Evolutionary conservation across 1,284 basidiomycete species (phyloP), one percentile per base, ranked within the genome.

Genomic region (Pyrrhoderma noxium): DNA sequence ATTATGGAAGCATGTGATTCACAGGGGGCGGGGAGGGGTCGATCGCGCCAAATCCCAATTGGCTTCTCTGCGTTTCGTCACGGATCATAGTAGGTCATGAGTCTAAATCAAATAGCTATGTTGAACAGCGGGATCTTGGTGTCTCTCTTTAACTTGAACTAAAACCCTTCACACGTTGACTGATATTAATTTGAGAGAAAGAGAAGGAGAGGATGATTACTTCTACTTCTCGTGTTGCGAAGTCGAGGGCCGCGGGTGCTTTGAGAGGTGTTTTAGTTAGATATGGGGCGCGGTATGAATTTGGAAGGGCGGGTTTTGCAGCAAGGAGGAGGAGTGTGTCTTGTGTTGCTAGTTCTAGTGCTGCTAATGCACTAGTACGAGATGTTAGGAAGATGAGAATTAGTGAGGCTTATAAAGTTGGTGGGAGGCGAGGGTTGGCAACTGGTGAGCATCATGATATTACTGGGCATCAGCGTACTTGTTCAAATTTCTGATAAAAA

Each of bases 381-480:
- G 38, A 27, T 9, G 18, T 31, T 27, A 41, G 35, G 38, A 27
- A 18, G 16, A n/a, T 42, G 47, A 49, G 11, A 8, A 2, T 5
- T 49, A 14, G 22, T 18, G n/a, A 5, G 5, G 5, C 27, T 31
- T 31, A 5, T 5, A 35, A 19, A 19, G n/a, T 5, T 21, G 18
- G 18, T 9, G 18, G 34, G 18, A 45, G 16, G 16, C 44, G 49
- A 23, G 14, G 21, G 3, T 31, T 51, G 19, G 49, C 43, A 11
- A 38, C 43, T 43, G 34, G 49, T 51, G 23, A 45, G 49, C 25
- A 21, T n/a, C 3, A n/a, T n/a, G n/a, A n/a, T n/a, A n/a, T n/a
- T n/a, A n/a, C n/a, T 31, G 27, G 5, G 23, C 16, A 2, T 40
- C n/a, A 40, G 44, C 23, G 8, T 45, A 7, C 19, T 3, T 18